Conservation (phyloP, 441 rosid species). For the Omphalea diandra region DNA sequence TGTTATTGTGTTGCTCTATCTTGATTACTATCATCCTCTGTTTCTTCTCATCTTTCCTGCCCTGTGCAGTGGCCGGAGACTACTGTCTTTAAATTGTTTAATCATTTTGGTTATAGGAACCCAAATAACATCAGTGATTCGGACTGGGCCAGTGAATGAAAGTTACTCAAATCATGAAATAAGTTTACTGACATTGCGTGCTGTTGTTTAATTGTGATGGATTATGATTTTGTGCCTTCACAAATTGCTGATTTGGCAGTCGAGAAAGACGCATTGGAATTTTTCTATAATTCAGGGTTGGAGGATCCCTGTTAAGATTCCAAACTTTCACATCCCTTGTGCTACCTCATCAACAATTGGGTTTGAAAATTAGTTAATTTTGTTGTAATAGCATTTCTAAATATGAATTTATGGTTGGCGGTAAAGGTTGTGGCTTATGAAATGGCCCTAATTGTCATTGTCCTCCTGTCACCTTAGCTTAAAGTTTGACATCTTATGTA, state of each 20-base stretch:
- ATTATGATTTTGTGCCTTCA: constrained; percentile 9
- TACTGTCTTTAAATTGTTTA: constrained; percentile 10
- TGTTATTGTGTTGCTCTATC: constrained; percentile 12
- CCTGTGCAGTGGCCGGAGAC: constrained; percentile 1
- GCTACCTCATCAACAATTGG: constrained; percentile 10
- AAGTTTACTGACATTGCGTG: constrained; percentile 22
- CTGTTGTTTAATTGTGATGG: constrained; percentile 11
- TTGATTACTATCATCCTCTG: neutral
- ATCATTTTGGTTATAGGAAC: constrained; percentile 19
- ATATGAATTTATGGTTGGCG: constrained; percentile 7
- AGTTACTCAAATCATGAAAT: constrained; percentile 28
- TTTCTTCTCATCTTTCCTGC: constrained; percentile 9
- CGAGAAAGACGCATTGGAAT: constrained; percentile 19
- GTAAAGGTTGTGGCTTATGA: neutral
- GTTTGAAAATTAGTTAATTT: constrained; percentile 6
- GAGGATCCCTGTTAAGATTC: constrained; percentile 14
- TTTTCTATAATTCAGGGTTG: constrained; percentile 13
- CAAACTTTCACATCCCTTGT: constrained; percentile 16
- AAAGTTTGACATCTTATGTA: neutral
- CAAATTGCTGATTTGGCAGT: constrained; percentile 19
- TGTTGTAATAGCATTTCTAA: neutral
- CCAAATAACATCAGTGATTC: constrained; percentile 11
- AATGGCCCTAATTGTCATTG: neutral
- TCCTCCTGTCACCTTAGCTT: neutral
- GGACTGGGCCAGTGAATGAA: constrained; percentile 15